Percentiles rank a stretch among this genome's conserved stretches.
phyloP scores from a whole-genome alignment of 331 rosid species.

The Malus hybrid region DNA sequence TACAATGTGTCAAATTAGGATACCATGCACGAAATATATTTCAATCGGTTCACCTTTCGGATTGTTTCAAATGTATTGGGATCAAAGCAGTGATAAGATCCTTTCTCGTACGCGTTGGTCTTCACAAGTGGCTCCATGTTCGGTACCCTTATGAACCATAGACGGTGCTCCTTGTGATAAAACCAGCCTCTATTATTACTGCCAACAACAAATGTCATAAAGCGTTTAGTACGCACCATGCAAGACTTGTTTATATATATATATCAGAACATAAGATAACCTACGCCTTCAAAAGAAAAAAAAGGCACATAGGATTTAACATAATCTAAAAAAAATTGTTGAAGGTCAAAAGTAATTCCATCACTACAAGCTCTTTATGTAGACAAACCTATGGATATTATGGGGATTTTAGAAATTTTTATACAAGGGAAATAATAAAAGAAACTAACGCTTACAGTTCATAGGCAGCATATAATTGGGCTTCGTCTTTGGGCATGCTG shows the following conservation, averaged over 20 bases:
- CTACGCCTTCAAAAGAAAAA: too few relatives aligned
- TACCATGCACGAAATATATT: background rate
- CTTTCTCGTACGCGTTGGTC: conserved; percentile 71
- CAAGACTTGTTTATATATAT: background rate
- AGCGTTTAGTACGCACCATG: background rate
- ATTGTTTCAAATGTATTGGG: conserved; percentile 71
- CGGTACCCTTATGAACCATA: conserved; percentile 67
- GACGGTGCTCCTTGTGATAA: conserved; percentile 79
- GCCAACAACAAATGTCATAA: conserved; percentile 9
- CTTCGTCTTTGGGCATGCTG: conserved; percentile 98
- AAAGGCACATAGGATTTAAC: background rate
- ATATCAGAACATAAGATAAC: background rate
- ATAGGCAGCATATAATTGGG: conserved; percentile 74
- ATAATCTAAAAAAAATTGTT: background rate
- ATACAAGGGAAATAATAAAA: background rate
- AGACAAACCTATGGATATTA: background rate
- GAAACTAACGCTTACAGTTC: conserved; percentile 65
- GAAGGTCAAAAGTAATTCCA: background rate
- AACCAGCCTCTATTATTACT: conserved; percentile 78
- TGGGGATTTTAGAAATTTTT: background rate
- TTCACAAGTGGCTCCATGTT: conserved; percentile 80
- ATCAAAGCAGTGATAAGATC: conserved; percentile 84
- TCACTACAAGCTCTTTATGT: background rate
- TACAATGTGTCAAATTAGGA: background rate
- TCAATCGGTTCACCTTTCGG: conserved; percentile 60